A percentile compares a stretch with the other conserved stretches of the same genome.
phyloP scores from a whole-genome alignment of 805 yeast species.

The Saccharomycopsis selenospora region DNA sequence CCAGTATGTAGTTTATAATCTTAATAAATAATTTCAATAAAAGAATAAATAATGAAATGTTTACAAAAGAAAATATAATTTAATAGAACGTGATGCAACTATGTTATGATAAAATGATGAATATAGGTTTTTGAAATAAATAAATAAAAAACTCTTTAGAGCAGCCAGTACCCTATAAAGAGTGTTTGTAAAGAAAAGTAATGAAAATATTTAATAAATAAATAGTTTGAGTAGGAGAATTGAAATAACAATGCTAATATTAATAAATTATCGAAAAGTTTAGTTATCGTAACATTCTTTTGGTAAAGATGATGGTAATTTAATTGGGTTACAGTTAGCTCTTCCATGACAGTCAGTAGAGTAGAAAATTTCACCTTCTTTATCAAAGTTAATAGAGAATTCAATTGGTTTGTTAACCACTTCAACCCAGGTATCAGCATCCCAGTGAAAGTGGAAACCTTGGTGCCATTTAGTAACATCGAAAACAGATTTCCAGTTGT shows the following conservation, averaged over 20 bases:
- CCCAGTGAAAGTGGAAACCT: slow-evolving; percentile 18
- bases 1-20: slow-evolving; percentile 71
- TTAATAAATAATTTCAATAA: too few species aligned
- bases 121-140: too few species aligned
- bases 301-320: slow-evolving; percentile 6
- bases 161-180: too few species aligned
- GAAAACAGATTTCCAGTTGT: slow-evolving; percentile 4
- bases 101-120: too few species aligned
- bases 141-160: too few species aligned
- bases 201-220: too few species aligned
- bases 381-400: slow-evolving; percentile 3
- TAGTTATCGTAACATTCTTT: neutral
- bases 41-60: too few species aligned
- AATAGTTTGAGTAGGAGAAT: too few species aligned
- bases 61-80: too few species aligned
- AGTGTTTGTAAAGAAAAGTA: too few species aligned
- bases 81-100: too few species aligned
- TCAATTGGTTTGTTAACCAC: slow-evolving; percentile 11
- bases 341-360: slow-evolving; percentile 13
- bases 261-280: neutral
- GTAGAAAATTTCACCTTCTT: slow-evolving; percentile 8
- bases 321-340: slow-evolving; percentile 14
- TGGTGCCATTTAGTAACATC: neutral
- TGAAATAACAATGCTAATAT: too few species aligned
- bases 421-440: slow-evolving; percentile 8